Conservation (phyloP, 2,329 filamentous ascomycete species). For the Cercospora berteroae region DNA sequence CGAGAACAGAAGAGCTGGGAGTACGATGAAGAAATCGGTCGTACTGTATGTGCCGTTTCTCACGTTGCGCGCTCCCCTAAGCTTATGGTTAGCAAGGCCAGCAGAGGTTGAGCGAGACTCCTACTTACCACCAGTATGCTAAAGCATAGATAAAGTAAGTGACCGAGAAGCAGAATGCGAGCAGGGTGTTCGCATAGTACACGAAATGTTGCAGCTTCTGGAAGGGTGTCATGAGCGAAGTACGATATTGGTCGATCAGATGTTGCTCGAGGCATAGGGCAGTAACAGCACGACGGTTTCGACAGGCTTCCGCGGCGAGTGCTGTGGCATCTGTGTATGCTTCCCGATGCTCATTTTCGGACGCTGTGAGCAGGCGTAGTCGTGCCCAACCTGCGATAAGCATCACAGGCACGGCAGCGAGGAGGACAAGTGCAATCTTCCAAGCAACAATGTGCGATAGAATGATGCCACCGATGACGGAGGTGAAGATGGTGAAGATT, state of each 20-base stretch:
- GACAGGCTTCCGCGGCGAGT: slow-evolving; percentile 66
- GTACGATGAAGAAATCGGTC: slow-evolving; percentile 47
- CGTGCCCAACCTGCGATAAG: slow-evolving; percentile 48
- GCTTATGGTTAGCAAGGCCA: background rate
- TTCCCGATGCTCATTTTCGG: slow-evolving; percentile 62
- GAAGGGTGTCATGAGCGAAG: slow-evolving; percentile 42
- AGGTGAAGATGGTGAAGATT: slow-evolving; percentile 50
- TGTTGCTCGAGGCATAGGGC: slow-evolving; percentile 44
- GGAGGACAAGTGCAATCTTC: slow-evolving; percentile 52
- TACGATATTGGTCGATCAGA: slow-evolving; percentile 41
- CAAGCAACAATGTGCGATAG: slow-evolving; percentile 50
- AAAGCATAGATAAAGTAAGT: slow-evolving; percentile 51
- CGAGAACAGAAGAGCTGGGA: slow-evolving; percentile 48
- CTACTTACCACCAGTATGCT: slow-evolving; percentile 49
- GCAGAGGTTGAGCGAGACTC: background rate
- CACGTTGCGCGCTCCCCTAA: slow-evolving; percentile 43
- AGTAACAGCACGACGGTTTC: slow-evolving; percentile 61
- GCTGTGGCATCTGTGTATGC: slow-evolving; percentile 64
- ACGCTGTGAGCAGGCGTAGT: slow-evolving; percentile 52
- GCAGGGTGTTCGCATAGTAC: slow-evolving; percentile 42
- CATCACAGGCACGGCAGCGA: slow-evolving; percentile 52
- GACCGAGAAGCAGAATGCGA: slow-evolving; percentile 47
- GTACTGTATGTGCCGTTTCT: slow-evolving; percentile 44
- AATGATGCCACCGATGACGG: slow-evolving; percentile 49
- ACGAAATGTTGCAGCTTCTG: slow-evolving; percentile 43